Evolutionary conservation across 768 basidiomycete species (phyloP).

Genomic region (Auricularia heimuer): DNA sequence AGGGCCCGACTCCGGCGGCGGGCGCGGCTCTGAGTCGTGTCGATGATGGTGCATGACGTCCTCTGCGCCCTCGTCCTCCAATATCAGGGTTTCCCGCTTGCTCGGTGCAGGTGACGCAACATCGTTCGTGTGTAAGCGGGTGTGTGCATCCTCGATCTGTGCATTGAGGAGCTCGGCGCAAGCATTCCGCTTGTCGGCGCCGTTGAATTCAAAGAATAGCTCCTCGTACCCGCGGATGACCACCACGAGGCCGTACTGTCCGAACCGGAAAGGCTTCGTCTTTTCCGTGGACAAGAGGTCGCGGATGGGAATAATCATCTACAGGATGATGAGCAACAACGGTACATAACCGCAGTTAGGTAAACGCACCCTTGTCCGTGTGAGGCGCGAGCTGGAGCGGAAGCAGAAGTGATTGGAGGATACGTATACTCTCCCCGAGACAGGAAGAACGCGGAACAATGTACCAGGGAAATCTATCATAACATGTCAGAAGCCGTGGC

Average conservation of each 20-base stretch:
- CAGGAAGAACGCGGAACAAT: constrained; percentile 80
- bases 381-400: constrained; percentile 74
- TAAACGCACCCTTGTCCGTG: constrained; percentile 70
- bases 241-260: constrained; percentile 79
- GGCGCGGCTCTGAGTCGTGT: constrained; percentile 31
- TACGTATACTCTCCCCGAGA: constrained; percentile 79
- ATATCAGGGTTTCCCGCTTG: constrained; percentile 61
- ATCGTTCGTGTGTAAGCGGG: constrained; percentile 38
- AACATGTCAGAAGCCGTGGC: constrained; percentile 18
- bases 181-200: constrained; percentile 67
- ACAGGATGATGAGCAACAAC: constrained; percentile 5
- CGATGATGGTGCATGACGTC: neutral
- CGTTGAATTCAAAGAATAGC: constrained; percentile 89
- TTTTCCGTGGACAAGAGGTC: constrained; percentile 81
- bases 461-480: constrained; percentile 84
- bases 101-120: constrained; percentile 6
- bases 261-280: constrained; percentile 80
- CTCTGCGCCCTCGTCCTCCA: constrained; percentile 59
- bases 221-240: constrained; percentile 96
- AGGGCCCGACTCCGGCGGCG: constrained; percentile 45
- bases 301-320: constrained; percentile 93
- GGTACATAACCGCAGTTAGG: constrained; percentile 1
- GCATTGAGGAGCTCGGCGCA: constrained; percentile 67
- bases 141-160: constrained; percentile 67
- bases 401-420: constrained; percentile 94